phyloP scores from a whole-genome alignment of 179 eudicot genomes.

The Drosera spatulata region DNA sequence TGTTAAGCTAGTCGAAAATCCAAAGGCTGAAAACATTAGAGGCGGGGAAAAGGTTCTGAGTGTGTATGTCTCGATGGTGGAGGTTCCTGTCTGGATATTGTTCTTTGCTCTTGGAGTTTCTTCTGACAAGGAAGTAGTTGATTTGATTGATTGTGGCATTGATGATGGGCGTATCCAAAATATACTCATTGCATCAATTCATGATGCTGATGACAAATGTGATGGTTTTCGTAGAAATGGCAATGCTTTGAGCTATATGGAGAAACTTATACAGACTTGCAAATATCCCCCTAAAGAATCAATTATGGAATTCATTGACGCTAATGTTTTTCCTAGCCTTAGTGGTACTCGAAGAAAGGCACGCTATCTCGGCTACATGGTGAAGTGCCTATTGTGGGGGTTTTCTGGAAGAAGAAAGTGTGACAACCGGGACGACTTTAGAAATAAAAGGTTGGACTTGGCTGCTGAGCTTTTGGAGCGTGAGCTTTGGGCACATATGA shows the following conservation, averaged over 20 bases:
- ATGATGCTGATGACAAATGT: slow-evolving; percentile 66
- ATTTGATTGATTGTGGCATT: slow-evolving; percentile 43
- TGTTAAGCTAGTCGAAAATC: slow-evolving; percentile 52
- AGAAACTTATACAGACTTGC: slow-evolving; percentile 24
- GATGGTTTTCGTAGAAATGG: slow-evolving; percentile 44
- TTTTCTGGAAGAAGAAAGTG: slow-evolving; percentile 65
- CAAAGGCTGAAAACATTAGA: slow-evolving; percentile 35
- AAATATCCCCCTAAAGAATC: slow-evolving; percentile 68
- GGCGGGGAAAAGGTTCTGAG: slow-evolving; percentile 65
- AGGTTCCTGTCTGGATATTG: slow-evolving; percentile 76
- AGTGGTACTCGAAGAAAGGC: slow-evolving; percentile 57
- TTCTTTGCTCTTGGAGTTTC: slow-evolving; percentile 82
- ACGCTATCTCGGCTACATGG: slow-evolving; percentile 86
- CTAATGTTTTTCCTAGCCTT: slow-evolving; percentile 52
- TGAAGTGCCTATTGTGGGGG: slow-evolving; percentile 60
- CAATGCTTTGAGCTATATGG: slow-evolving; percentile 35
- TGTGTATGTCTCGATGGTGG: slow-evolving; percentile 38
- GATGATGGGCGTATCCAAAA: slow-evolving; percentile 49
- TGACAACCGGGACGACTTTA: slow-evolving; percentile 82
- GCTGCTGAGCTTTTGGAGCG: slow-evolving; percentile 77
- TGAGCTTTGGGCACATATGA: slow-evolving; percentile 73
- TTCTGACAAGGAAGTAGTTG: slow-evolving; percentile 67
- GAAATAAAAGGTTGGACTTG: slow-evolving; percentile 82
- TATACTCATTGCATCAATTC: slow-evolving; percentile 65
- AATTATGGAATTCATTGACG: slow-evolving; percentile 30